phyloP scores from a whole-genome alignment of 148 eudicot species.

The Hydrangea macrophylla region DNA sequence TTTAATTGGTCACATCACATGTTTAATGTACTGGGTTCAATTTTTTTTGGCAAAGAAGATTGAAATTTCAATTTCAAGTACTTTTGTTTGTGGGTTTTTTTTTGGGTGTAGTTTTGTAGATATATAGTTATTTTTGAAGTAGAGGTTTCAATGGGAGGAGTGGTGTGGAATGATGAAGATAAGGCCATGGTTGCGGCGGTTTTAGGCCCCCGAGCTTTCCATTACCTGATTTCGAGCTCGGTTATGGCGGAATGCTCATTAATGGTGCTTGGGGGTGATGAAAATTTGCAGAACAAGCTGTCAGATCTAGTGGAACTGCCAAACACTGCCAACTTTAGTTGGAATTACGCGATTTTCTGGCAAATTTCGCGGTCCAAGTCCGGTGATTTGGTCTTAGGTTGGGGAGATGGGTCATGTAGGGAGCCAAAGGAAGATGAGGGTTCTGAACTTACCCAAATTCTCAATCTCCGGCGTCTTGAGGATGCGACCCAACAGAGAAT shows the following conservation, averaged over 20 bases:
- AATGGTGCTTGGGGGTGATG: constrained; percentile 52
- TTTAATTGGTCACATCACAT: no score
- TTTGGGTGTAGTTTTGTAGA: no score
- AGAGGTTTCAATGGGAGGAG: constrained; percentile 22
- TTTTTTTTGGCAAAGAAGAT: no score
- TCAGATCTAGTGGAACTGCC: constrained; percentile 81
- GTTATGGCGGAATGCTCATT: constrained; percentile 57
- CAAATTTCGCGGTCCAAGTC: constrained; percentile 66
- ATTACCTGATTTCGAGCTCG: constrained; percentile 55
- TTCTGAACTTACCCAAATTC: constrained; percentile 33
- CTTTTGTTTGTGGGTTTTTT: no score
- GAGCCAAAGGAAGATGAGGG: constrained; percentile 85
- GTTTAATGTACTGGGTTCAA: no score
- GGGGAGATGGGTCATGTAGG: constrained; percentile 98
- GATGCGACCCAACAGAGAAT: constrained; percentile 77
- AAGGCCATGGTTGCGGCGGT: constrained; percentile 62
- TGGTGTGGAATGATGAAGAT: constrained; percentile 61
- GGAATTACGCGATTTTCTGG: constrained; percentile 98
- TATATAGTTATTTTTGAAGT: no score
- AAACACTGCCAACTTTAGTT: constrained; percentile 52
- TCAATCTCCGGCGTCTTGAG: constrained; percentile 42
- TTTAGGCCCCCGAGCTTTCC: constrained; percentile 61
- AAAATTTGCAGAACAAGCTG: constrained; percentile 66
- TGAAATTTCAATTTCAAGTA: no score
- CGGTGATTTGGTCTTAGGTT: constrained; percentile 76